Base-by-base conservation (phyloP, 371 early-diverging fungal species). In the Dinochytrium kinnereticum region DNA sequence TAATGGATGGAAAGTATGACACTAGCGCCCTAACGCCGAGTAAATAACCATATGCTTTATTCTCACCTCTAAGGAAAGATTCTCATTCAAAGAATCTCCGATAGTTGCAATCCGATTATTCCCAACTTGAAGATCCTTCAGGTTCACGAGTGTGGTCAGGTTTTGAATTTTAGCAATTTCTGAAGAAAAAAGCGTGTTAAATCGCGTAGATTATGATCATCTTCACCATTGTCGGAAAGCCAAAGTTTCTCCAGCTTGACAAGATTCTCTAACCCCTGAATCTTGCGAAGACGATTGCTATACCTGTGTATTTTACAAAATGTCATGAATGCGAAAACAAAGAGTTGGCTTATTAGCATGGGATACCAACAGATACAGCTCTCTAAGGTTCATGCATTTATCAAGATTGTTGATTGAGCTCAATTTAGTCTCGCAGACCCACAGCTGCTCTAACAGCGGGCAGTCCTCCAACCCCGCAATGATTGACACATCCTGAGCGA, bases 381-480 rank as follows among this genome's bases (percentile, higher is more conserved):
- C 53, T 50, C 74, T 77, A n/a, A 87, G 71, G 19, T 80, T 69
- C 34, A 40, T 70, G 28, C 73, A 75, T 5, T 51, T 49, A 15
- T 83, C 77, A 38, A 87, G 59, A 21, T 81, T 79, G 28, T 40
- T 19, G 17, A 87, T 85, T 17, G 21, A 36, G 10, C 70, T 55
- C 19, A 87, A 55, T 49, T 55, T 49, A n/a, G 82, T 85, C 71
- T 87, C 87, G 68, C 86, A 85, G 21, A 87, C 81, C 87, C 87
- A 87, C 26, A 87, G 76, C 51, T 76, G 44, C 68, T 83, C 79
- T 67, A 87, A 53, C 28, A n/a, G 1, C 0, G 75, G 61, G 38
- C 76, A 79, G 0, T 59, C 77, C 13, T 80, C 79, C 31, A 87
- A 69, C 13, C 83, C 84, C 10, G 66, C 49, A 31, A 86, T 82